Evolutionary conservation across 2,329 filamentous ascomycete species (phyloP).

Genomic region (Zarea fungicola): DNA sequence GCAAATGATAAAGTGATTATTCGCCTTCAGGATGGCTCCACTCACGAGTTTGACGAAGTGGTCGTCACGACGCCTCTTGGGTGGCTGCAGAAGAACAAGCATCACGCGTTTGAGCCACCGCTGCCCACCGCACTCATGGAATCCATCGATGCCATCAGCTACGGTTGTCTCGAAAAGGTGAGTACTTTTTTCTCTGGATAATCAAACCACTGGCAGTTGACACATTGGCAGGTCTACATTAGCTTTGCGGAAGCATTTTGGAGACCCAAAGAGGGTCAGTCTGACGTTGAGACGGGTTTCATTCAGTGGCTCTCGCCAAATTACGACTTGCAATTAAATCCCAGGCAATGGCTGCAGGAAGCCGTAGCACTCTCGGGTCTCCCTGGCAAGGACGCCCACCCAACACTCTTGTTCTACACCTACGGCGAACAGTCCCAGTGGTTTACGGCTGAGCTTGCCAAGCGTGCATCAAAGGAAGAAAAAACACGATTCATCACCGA

Average conservation of each 20-base stretch:
- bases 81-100: constrained; percentile 57
- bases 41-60: constrained; percentile 58
- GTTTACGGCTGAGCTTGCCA: constrained; percentile 42
- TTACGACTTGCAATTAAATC: constrained; percentile 60
- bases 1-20: constrained; percentile 35
- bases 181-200: too few relatives aligned
- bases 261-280: constrained; percentile 39
- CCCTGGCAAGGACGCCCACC: constrained; percentile 54
- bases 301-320: constrained; percentile 68
- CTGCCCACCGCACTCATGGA: constrained; percentile 52
- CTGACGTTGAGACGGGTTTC: constrained; percentile 55
- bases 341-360: constrained; percentile 67
- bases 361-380: constrained; percentile 71
- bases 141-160: constrained; percentile 61
- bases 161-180: constrained; percentile 68
- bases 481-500: constrained; percentile 51
- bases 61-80: constrained; percentile 65
- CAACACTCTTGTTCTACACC: constrained; percentile 81
- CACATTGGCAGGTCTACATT: constrained; percentile 45
- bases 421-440: constrained; percentile 58
- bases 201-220: not conserved
- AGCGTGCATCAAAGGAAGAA: constrained; percentile 37
- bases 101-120: constrained; percentile 52
- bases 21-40: constrained; percentile 39
- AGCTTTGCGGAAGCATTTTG: constrained; percentile 75